Percentiles rank a stretch among this genome's conserved stretches.
phyloP scores from a whole-genome alignment of 805 yeast species.

The Maudiozyma barnettii region DNA sequence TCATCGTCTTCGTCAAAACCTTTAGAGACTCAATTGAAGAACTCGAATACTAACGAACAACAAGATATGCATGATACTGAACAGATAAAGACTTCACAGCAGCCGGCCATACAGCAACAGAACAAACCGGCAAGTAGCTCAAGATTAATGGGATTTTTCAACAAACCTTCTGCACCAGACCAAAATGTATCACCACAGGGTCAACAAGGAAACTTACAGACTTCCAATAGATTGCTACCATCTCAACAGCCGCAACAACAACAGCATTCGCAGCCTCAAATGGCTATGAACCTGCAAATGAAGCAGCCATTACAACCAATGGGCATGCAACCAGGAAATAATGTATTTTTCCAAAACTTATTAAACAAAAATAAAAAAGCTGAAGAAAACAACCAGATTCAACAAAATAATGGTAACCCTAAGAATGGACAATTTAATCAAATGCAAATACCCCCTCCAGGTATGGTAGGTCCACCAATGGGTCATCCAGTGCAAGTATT shows the following conservation, averaged over 20 bases:
- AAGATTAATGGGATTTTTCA: conserved; percentile 25
- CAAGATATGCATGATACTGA: background rate
- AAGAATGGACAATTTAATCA: conserved; percentile 1
- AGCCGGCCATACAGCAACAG: background rate
- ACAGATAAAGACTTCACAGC: background rate
- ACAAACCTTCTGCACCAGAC: conserved; percentile 8
- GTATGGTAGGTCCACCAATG: conserved; percentile 16
- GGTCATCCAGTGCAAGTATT: conserved; percentile 8
- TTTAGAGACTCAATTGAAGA: background rate
- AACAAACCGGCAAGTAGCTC: conserved; percentile 18
- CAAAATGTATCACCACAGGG: conserved; percentile 1
- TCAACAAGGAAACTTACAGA: background rate
- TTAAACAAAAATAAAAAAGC: conserved; percentile 20
- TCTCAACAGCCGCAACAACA: conserved; percentile 5
- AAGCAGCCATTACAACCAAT: conserved; percentile 7
- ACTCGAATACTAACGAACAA: too few species aligned
- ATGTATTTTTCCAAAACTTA: conserved; percentile 24
- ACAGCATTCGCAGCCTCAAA: conserved; percentile 2
- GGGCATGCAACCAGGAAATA: conserved; percentile 14
- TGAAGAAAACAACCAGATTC: background rate
- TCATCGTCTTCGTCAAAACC: background rate
- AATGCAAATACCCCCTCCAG: conserved; percentile 12
- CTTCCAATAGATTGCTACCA: background rate
- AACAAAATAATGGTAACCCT: background rate
- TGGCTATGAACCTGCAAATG: conserved; percentile 9